Base-by-base conservation (phyloP, 2,329 filamentous ascomycete species). In the Endoconidiophora laricicola region DNA sequence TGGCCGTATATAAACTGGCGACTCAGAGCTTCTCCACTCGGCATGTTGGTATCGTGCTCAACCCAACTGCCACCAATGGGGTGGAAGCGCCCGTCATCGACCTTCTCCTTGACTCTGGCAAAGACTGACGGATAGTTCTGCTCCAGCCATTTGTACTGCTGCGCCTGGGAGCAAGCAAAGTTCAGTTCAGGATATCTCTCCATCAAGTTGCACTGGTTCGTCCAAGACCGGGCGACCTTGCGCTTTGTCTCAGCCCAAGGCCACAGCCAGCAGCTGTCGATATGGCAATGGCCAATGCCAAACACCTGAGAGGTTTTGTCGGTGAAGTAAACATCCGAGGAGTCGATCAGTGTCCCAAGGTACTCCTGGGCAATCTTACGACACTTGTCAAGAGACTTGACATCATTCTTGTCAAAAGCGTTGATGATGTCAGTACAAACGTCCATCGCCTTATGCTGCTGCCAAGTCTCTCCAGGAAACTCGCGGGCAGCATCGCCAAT, bases 201-300 rank as follows among this genome's bases (percentile, higher is more conserved):
- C 74, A 98, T 86, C 58, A 98, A 69, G 60, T 94, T 83, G 64
- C 88, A 94, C 64, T 98, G 91, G 62, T 86, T 96, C 1, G 86
- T 90, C 91, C 91, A 98, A 7, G 88, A 95, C 43, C 91, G 79
- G 18, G 83, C 88, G 26, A 96, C 83, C 69, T 98, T 98, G 60
- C 91, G 83, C 68, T 93, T 95, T 0, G 91, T 96, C 69, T 98
- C 91, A 7, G 83, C 91, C 76, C 87, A 98, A 0, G 91, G 91
- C 91, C 91, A 98, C 36, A 98, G 72, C 91, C 91, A 98, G 65
- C 90, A 95, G 24, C 83, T 94, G 65, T 96, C 91, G 57, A 98
- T 98, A 64, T 98, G 91, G 58, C 91, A 98, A 63, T 98, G 86
- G 0, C 91, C 91, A 56, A 96, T 90, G 36, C 79, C 90, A 58